Evolutionary conservation across 768 basidiomycete genomes (phyloP).

Genomic region (Fomitopsis serialis): DNA sequence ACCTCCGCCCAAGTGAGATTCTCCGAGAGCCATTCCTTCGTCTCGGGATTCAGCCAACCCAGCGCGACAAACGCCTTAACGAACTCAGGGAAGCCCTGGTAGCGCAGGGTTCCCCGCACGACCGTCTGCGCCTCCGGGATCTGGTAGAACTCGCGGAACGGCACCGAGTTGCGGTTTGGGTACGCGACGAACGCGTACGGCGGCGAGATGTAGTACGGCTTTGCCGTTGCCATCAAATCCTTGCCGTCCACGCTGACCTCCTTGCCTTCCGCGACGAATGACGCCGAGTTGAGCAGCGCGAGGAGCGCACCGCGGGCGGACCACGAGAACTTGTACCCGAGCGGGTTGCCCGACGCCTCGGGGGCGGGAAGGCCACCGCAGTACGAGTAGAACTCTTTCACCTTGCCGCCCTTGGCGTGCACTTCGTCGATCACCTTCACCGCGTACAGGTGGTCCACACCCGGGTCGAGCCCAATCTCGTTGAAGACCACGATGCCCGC

Average conservation of each 20-base stretch:
- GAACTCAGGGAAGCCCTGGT: slow-evolving; percentile 96
- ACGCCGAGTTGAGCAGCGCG: slow-evolving; percentile 87
- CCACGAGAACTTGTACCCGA: slow-evolving; percentile 99
- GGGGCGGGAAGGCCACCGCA: slow-evolving; percentile 96
- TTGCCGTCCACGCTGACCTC: slow-evolving; percentile 63
- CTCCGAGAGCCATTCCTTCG: slow-evolving; percentile 73
- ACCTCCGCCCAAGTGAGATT: slow-evolving; percentile 81
- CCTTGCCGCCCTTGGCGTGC: slow-evolving; percentile 91
- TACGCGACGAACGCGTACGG: slow-evolving; percentile 96
- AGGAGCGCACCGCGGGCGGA: slow-evolving; percentile 94
- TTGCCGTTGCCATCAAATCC: slow-evolving; percentile 86
- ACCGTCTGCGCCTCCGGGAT: slow-evolving; percentile 94
- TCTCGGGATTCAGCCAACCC: slow-evolving; percentile 75
- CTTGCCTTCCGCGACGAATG: slow-evolving; percentile 66
- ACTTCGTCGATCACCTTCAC: slow-evolving; percentile 93
- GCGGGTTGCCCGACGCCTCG: slow-evolving; percentile 86
- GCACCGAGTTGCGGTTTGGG: slow-evolving; percentile 91
- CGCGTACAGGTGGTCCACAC: slow-evolving; percentile 91
- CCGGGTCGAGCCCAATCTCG: slow-evolving; percentile 96
- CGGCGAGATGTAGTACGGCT: slow-evolving; percentile 92
- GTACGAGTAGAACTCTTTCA: slow-evolving; percentile 90
- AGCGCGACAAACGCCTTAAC: slow-evolving; percentile 81
- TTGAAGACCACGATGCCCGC: slow-evolving; percentile 95
- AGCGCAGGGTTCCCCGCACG: slow-evolving; percentile 88
- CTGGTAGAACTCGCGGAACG: slow-evolving; percentile 86